phyloP scores from a whole-genome alignment of 2,329 filamentous ascomycete species.

The Xylaria sp. region DNA sequence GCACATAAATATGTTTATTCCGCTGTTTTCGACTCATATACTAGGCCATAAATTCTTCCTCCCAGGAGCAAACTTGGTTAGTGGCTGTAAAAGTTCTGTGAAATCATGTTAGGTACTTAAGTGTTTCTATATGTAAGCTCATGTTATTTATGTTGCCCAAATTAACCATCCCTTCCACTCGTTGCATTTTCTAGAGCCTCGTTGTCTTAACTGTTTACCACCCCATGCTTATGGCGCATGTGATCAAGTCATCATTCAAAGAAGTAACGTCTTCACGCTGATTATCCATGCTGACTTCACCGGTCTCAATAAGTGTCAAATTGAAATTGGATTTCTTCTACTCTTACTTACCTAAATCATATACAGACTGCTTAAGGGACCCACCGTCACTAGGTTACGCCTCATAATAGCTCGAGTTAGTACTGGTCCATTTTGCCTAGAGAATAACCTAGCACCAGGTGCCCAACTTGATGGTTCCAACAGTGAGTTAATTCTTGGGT shows the following conservation, averaged over 20 bases:
- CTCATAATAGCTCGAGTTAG: slow-evolving; percentile 38
- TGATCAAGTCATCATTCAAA: neutral
- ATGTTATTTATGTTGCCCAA: no score
- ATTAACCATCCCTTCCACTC: neutral
- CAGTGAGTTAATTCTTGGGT: slow-evolving; percentile 27
- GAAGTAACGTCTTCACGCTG: slow-evolving; percentile 18
- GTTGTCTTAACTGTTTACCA: neutral
- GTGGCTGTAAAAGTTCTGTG: no score
- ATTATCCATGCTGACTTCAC: slow-evolving; percentile 38
- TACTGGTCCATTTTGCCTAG: slow-evolving; percentile 38
- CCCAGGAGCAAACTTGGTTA: no score
- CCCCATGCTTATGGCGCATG: neutral
- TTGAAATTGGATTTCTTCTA: slow-evolving; percentile 33
- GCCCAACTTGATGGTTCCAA: slow-evolving; percentile 36
- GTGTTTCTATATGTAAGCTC: no score
- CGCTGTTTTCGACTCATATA: no score
- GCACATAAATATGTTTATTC: no score
- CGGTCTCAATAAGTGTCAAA: no score
- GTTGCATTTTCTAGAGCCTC: neutral
- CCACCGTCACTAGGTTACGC: slow-evolving; percentile 40
- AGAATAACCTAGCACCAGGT: slow-evolving; percentile 39
- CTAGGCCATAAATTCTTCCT: neutral
- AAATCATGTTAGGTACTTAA: no score
- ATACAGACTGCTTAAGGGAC: slow-evolving; percentile 33
- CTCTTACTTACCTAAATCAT: slow-evolving; percentile 35